Base-by-base conservation (phyloP, 805 yeast genomes). In the Komagataella pseudopastoris region DNA sequence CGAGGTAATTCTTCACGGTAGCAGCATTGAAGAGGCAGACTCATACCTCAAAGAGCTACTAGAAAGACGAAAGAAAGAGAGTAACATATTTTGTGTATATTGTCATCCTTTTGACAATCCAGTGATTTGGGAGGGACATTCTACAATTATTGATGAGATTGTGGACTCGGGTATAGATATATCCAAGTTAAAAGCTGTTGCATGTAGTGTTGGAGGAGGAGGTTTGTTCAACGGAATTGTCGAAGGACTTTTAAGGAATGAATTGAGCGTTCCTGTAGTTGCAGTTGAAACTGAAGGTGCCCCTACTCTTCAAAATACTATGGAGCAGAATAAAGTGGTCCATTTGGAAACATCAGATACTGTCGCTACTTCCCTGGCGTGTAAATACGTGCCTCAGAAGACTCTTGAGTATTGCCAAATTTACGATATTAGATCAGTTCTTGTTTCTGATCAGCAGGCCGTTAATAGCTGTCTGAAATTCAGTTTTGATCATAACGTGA, bases 251-350 rank as follows among this genome's bases (percentile, higher is more conserved):
- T 55, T 63, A 47, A 61, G 63, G 45, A 57, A 71, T 55, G 60
- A 63, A 3, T 51, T 70, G 44, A 59, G 63, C 20, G 63, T 69
- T 55, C 67, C 76, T 53, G 64, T 77, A 4, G 56, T 74, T 16
- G 75, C 76, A 14, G 73, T 81, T 3, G 89, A 83, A 59, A 80
- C 88, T 0, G 66, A 62, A n/a, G 82, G 81, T 18, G 80, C 82
- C 12, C 81, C 83, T 8, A 78, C 84, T 0, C 72, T 83, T 52
- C 65, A 72, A 56, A 68, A 68, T 46, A 75, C 85, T 1, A 62
- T 83, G 48, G 63, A 66, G 44, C 72, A 75, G 0, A 71, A 75
- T 6, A 57, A 69, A 48, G 70, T 71, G 6, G 71, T 80, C 7
- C 60, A 62, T 12, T 64, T 82, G 23, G 64, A 68, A 2, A 51